These are phyloP conservation scores for Datura wrightii DNA, from an alignment of 257 asterid genomes.

Conservation along the genomic window DNA sequence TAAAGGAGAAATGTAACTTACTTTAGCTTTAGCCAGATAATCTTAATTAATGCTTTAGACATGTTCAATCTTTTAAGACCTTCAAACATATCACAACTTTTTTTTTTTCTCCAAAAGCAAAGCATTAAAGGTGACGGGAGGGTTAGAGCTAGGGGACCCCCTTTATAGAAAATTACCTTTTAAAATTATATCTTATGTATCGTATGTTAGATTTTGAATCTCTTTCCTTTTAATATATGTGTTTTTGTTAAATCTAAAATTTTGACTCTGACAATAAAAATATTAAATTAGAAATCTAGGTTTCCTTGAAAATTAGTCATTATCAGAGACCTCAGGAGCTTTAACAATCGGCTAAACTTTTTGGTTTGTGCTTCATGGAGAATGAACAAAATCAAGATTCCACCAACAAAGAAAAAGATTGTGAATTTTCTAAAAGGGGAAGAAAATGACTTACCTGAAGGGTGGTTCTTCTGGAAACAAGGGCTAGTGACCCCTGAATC, in stretches of 20 bases:
- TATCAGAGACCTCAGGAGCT: neutral
- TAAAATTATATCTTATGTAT: neutral
- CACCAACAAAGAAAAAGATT: neutral
- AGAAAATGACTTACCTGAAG: slow-evolving; percentile 43
- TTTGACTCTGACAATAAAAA: no score
- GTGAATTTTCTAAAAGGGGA: slow-evolving; percentile 1
- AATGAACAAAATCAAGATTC: neutral
- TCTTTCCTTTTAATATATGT: neutral
- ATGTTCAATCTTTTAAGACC: neutral
- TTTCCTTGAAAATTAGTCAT: neutral
- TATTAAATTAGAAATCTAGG: no score
- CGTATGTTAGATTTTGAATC: neutral
- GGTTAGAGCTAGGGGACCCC: neutral
- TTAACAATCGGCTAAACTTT: neutral
- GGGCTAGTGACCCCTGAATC: slow-evolving; percentile 36
- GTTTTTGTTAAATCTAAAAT: neutral
- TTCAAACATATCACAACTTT: neutral
- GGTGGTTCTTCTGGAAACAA: slow-evolving; percentile 28
- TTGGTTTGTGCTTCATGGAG: neutral
- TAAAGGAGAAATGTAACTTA: neutral
- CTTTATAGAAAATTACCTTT: neutral
- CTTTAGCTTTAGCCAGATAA: neutral
- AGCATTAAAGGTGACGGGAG: neutral
- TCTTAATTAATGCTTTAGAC: slow-evolving; percentile 2
- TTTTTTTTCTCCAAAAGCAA: neutral